Evolutionary conservation across 1,284 basidiomycete species (phyloP).

Genomic region (Leccinum cinnamomeum): DNA sequence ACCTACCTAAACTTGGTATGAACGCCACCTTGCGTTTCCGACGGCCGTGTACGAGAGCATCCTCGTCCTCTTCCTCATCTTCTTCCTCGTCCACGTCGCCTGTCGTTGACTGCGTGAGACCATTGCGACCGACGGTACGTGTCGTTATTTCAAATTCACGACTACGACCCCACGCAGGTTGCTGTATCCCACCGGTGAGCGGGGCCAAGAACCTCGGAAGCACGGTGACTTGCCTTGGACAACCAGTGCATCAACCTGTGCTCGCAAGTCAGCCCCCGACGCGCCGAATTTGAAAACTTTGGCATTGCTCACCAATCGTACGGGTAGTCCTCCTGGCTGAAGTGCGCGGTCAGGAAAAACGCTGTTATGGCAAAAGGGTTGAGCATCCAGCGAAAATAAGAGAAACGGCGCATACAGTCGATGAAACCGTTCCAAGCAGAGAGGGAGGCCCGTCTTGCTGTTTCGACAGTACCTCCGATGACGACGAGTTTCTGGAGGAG

Average conservation of each 20-base stretch:
- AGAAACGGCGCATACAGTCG: constrained; percentile 58
- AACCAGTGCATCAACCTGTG: constrained; percentile 83
- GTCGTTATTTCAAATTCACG: constrained; percentile 86
- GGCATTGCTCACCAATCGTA: constrained; percentile 64
- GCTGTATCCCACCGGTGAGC: constrained; percentile 40
- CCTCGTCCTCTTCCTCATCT: constrained; percentile 54
- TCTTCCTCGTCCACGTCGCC: constrained; percentile 80
- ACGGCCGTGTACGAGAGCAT: constrained; percentile 60
- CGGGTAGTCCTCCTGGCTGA: constrained; percentile 81
- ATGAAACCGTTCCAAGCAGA: constrained; percentile 86
- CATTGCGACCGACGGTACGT: constrained; percentile 60
- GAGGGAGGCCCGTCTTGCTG: constrained; percentile 67
- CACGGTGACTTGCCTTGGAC: constrained; percentile 53
- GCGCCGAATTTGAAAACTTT: constrained; percentile 3
- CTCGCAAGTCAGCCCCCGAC: constrained; percentile 9
- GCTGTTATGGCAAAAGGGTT: constrained; percentile 43
- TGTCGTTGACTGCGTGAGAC: constrained; percentile 62
- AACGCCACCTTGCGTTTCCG: constrained; percentile 74
- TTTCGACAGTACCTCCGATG: constrained; percentile 77
- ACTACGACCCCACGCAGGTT: constrained; percentile 82
- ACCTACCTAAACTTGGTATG: constrained; percentile 70
- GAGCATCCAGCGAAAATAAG: not conserved
- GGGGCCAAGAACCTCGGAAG: not conserved
- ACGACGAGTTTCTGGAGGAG: constrained; percentile 67
- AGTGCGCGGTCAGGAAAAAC: constrained; percentile 84